Evolutionary conservation across 371 early-diverging fungal genomes (phyloP).

Genomic region (Gilbertella persicaria): DNA sequence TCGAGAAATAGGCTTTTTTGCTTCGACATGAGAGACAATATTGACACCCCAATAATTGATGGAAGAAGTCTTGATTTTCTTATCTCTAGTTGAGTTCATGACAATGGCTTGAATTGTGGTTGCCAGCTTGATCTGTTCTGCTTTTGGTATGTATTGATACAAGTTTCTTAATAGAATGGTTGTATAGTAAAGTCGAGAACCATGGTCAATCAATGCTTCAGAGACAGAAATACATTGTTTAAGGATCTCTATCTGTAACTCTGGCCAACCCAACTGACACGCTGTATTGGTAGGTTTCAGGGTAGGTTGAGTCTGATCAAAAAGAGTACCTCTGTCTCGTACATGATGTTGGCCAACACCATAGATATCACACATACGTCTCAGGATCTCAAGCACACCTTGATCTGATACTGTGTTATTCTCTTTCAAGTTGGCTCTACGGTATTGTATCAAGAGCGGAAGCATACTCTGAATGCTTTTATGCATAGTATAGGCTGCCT

Average conservation of each 20-base stretch:
- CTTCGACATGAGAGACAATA: constrained; percentile 44
- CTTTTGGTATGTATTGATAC: constrained; percentile 59
- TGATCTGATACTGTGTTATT: constrained; percentile 34
- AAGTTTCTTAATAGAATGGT: constrained; percentile 67
- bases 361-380: constrained; percentile 64
- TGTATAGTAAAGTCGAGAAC: constrained; percentile 63
- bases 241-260: constrained; percentile 74
- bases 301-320: too few species aligned
- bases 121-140: constrained; percentile 72
- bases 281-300: too few species aligned
- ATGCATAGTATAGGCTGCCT: constrained; percentile 75
- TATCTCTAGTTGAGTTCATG: constrained; percentile 15
- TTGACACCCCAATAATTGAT: constrained; percentile 56
- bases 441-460: constrained; percentile 54
- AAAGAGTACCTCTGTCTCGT: constrained; percentile 46
- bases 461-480: constrained; percentile 63
- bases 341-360: constrained; percentile 65
- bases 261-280: constrained; percentile 76
- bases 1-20: constrained; percentile 39
- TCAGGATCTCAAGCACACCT: constrained; percentile 64
- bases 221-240: constrained; percentile 76
- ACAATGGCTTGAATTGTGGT: constrained; percentile 60
- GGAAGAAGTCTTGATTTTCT: not conserved
- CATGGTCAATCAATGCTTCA: constrained; percentile 69
- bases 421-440: constrained; percentile 35